Base-by-base conservation (phyloP, 306 rosid species). In the Fragaria iinumae region DNA sequence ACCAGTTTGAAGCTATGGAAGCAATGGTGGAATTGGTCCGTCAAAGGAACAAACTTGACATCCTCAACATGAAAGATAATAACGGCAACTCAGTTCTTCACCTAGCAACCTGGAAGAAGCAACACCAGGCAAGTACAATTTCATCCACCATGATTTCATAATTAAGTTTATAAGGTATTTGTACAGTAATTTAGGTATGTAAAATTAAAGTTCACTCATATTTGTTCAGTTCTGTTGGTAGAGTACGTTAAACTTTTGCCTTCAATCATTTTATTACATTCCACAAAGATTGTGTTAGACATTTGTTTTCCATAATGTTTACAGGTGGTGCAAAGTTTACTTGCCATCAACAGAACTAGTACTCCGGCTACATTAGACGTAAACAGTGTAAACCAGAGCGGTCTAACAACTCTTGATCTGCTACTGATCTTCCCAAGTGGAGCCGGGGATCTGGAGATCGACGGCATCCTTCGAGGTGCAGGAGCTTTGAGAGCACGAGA, bases 391-490 rank as follows among this genome's bases (percentile, higher is more conserved):
- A 79, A 83, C 75, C 41, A 65, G 5, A 75, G 78, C 11, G 39
- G 53, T 48, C 76, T 83, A 7, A 72, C 69, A 8, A 72, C 86
- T 25, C 76, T 83, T 6, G 86, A 83, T 57, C 16, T 80, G 56
- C 76, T 76, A 18, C 75, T 23, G 13, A 6, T 83, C 23, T 83
- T 83, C 68, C 76, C 76, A 2, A 83, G 84, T 45, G 76, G 67
- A 72, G 81, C 87, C 0, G 81, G 84, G 0, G 84, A 80, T 1
- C 55, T 62, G 55, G 87, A 83, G 43, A 83, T 83, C 20, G 53
- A 71, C 3, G 44, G 25, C 14, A 73, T 67, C 76, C 87, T 80
- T 23, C 52, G 74, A 2, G 16, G 41, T 36, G 67, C 79, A 0
- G 74, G 79, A 67, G 80, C 80, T 39, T 59, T 13, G 20, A 68